Percentiles rank a stretch among this genome's conserved stretches.
phyloP scores from a whole-genome alignment of 1,284 basidiomycete species.

The Ustanciosporium gigantosporum region DNA sequence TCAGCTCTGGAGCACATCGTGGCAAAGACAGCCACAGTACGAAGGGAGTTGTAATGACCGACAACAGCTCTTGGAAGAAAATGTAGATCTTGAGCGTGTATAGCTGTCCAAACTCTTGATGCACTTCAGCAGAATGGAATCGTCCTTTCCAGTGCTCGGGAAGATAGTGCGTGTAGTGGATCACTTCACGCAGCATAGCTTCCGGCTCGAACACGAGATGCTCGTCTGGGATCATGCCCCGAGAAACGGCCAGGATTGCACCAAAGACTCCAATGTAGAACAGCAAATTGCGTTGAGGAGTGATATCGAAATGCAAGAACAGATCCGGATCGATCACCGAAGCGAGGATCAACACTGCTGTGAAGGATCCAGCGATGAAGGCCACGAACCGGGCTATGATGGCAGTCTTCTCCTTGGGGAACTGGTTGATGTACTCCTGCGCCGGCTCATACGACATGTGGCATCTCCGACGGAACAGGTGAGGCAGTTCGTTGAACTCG shows the following conservation, averaged over 20 bases:
- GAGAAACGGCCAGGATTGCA: conserved; percentile 79
- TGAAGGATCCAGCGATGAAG: conserved; percentile 93
- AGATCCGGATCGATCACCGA: conserved; percentile 84
- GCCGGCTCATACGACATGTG: conserved; percentile 85
- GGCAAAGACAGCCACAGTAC: conserved; percentile 91
- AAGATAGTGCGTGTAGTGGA: conserved; percentile 92
- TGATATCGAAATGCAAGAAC: conserved; percentile 91
- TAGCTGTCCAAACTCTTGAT: conserved; percentile 47
- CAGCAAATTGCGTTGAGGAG: conserved; percentile 83
- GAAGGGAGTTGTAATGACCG: conserved; percentile 90
- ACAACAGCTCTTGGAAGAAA: conserved; percentile 83
- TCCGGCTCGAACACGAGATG: conserved; percentile 90
- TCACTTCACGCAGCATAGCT: conserved; percentile 83
- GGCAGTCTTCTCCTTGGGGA: conserved; percentile 90
- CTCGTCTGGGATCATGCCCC: conserved; percentile 95
- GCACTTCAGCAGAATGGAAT: conserved; percentile 71
- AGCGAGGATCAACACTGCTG: conserved; percentile 86
- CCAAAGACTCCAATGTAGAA: conserved; percentile 91
- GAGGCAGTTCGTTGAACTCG: conserved; percentile 97
- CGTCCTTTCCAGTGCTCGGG: conserved; percentile 86
- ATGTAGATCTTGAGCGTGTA: conserved; percentile 64
- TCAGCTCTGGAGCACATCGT: conserved; percentile 70
- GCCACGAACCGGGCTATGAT: conserved; percentile 89
- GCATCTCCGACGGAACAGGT: conserved; percentile 82
- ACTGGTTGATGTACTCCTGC: conserved; percentile 94